These are phyloP conservation scores for Agastache rugosa DNA, from an alignment of 257 asterid genomes.

Conservation along the genomic window DNA sequence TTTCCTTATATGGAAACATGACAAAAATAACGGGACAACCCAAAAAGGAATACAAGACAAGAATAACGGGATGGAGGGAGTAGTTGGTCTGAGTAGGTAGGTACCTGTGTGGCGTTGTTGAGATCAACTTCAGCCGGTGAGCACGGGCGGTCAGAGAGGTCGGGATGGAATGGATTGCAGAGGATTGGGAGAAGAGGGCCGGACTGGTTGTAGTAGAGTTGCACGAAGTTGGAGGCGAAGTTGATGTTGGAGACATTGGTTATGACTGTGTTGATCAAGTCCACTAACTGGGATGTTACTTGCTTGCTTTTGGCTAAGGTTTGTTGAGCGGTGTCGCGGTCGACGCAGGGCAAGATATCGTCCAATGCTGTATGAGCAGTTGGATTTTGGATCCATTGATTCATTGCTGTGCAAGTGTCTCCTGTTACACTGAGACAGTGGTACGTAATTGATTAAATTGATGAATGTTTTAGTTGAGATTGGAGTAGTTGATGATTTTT, in stretches of 20 bases:
- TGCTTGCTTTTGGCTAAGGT: constrained; percentile 67
- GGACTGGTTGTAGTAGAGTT: constrained; percentile 82
- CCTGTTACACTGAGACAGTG: constrained; percentile 59
- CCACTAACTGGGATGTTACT: constrained; percentile 73
- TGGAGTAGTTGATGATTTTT: too few species aligned
- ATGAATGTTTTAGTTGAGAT: too few species aligned
- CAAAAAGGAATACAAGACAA: too few species aligned
- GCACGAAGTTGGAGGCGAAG: constrained; percentile 71
- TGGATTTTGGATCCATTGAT: constrained; percentile 85
- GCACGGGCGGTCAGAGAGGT: constrained; percentile 68
- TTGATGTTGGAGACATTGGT: constrained; percentile 84
- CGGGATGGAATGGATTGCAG: constrained; percentile 77
- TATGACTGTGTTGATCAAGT: constrained; percentile 67
- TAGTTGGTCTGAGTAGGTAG: neutral
- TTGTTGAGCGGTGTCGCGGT: constrained; percentile 74
- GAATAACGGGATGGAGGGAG: too few species aligned
- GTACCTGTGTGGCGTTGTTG: constrained; percentile 83
- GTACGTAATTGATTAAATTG: too few species aligned
- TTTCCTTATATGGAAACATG: too few species aligned
- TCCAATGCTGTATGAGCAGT: constrained; percentile 85
- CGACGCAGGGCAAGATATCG: constrained; percentile 84
- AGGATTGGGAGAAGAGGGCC: constrained; percentile 85
- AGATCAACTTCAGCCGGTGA: constrained; percentile 68
- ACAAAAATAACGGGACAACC: too few species aligned
- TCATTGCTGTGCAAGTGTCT: constrained; percentile 88